A percentile compares a stretch with the other conserved stretches of the same genome.
These are phyloP conservation scores for Thermothielavioides terrestris DNA, from an alignment of 495 filamentous ascomycete species.

Conservation along the genomic window DNA sequence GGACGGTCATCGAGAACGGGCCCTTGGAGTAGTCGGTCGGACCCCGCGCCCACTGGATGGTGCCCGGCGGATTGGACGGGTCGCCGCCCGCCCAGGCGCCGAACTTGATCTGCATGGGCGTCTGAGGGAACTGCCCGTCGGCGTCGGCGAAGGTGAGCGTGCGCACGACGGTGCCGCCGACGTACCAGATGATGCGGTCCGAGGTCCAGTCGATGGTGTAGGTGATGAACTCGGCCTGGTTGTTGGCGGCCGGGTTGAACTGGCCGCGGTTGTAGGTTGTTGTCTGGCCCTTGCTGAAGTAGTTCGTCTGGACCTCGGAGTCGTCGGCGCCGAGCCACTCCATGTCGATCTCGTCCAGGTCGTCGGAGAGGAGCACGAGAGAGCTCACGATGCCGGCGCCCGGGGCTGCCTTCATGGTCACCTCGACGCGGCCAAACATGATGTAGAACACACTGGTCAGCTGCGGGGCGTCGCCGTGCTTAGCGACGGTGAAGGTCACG, in stretches of 20 bases:
- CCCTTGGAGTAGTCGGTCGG: constrained; percentile 68
- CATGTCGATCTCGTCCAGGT: constrained; percentile 92
- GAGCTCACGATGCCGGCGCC: constrained; percentile 73
- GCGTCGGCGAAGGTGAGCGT: constrained; percentile 52
- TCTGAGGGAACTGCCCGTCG: constrained; percentile 74
- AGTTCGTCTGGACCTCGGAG: constrained; percentile 74
- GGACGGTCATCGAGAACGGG: constrained; percentile 79
- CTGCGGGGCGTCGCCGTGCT: constrained; percentile 73
- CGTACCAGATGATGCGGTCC: constrained; percentile 69
- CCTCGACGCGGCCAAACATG: constrained; percentile 72
- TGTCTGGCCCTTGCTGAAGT: constrained; percentile 84
- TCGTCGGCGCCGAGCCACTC: constrained; percentile 64
- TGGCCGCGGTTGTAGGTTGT: constrained; percentile 63
- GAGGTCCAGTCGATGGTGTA: constrained; percentile 87
- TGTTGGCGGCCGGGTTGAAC: constrained; percentile 54
- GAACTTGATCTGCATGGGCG: constrained; percentile 78
- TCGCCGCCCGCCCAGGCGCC: constrained; percentile 88
- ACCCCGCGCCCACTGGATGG: constrained; percentile 82
- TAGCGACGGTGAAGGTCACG: constrained; percentile 74
- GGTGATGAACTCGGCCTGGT: constrained; percentile 64
- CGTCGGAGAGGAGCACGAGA: constrained; percentile 79
- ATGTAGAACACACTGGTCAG: constrained; percentile 71
- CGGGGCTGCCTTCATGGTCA: constrained; percentile 60
- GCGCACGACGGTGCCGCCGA: constrained; percentile 63
- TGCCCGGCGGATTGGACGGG: constrained; percentile 58